Percentiles rank a stretch among this genome's conserved stretches.
Evolutionary conservation across 371 early-diverging fungal species (phyloP).

Genomic region (Saksenaea oblongispora): DNA sequence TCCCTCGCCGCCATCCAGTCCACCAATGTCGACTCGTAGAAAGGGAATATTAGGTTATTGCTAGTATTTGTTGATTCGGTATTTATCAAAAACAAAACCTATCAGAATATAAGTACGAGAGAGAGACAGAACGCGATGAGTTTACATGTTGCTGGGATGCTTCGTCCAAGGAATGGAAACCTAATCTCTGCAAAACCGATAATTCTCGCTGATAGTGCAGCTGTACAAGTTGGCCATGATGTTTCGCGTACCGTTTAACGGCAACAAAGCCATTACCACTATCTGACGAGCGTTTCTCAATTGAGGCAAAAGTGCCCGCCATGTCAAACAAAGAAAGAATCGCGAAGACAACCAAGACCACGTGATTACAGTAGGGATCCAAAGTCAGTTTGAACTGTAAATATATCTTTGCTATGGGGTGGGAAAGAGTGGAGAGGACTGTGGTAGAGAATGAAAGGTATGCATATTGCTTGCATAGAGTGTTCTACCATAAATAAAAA

Average conservation of each 20-base stretch:
- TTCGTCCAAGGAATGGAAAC: conserved; percentile 14
- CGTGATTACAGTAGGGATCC: too few relatives aligned
- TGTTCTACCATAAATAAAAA: too few relatives aligned
- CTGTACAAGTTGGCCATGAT: conserved; percentile 31
- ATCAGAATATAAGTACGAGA: background rate
- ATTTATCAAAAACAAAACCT: conserved; percentile 36
- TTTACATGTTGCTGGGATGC: conserved; percentile 33
- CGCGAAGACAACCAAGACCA: background rate
- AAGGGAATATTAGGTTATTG: conserved; percentile 32
- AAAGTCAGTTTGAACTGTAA: too few relatives aligned
- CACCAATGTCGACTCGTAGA: conserved; percentile 24
- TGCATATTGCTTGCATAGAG: too few relatives aligned
- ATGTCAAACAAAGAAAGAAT: background rate
- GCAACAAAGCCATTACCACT: conserved; percentile 20
- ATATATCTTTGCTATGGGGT: too few relatives aligned
- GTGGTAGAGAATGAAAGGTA: too few relatives aligned
- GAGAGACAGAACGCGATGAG: too few relatives aligned
- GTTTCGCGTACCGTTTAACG: conserved; percentile 41
- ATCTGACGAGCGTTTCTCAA: conserved; percentile 21
- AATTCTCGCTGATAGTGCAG: conserved; percentile 42
- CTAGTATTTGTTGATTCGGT: conserved; percentile 14
- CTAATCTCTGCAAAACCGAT: conserved; percentile 28
- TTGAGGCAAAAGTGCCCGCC: conserved; percentile 36
- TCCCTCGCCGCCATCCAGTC: background rate
- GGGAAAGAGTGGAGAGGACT: too few relatives aligned